A percentile compares a stretch with the other conserved stretches of the same genome.
Evolutionary conservation across 176 grass and related monocot genomes (phyloP).

Genomic region (Lolium perenne): DNA sequence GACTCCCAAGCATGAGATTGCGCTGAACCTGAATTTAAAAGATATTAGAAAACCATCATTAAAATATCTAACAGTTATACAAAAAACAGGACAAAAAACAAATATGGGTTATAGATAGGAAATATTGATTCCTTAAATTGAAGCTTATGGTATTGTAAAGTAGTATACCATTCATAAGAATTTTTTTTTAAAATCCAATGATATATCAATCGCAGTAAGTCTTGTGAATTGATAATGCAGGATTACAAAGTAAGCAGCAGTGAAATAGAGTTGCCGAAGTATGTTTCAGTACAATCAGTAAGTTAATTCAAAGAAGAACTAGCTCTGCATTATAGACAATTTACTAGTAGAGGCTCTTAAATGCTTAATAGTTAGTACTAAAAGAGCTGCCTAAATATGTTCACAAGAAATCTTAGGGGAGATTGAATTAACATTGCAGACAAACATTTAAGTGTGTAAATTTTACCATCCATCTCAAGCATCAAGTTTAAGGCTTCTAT

Average conservation of each 20-base stretch:
- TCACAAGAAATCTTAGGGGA: background rate
- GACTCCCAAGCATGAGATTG: constrained; percentile 94
- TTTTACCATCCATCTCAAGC: constrained; percentile 13
- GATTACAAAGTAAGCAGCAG: constrained; percentile 32
- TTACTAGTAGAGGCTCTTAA: background rate
- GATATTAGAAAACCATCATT: constrained; percentile 34
- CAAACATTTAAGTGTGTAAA: constrained; percentile 28
- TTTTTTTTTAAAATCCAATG: no score
- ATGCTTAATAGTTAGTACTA: background rate
- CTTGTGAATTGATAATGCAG: constrained; percentile 30
- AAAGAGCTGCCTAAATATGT: constrained; percentile 22
- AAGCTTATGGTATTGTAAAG: constrained; percentile 2
- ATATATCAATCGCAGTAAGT: constrained; percentile 39
- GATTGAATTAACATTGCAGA: constrained; percentile 9
- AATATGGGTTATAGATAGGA: constrained; percentile 4
- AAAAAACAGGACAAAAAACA: constrained; percentile 1
- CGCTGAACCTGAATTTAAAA: constrained; percentile 67
- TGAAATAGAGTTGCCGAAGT: constrained; percentile 16
- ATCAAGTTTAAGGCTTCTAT: background rate
- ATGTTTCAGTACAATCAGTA: background rate
- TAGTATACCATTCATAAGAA: constrained; percentile 22
- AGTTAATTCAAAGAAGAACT: background rate
- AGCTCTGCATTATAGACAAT: constrained; percentile 9
- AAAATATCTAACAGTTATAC: constrained; percentile 16
- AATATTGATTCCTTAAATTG: constrained; percentile 9